Evolutionary conservation across 1,284 basidiomycete genomes (phyloP), one percentile per base, ranked within the genome.

Genomic region (Erythrobasidium hasegawianum): DNA sequence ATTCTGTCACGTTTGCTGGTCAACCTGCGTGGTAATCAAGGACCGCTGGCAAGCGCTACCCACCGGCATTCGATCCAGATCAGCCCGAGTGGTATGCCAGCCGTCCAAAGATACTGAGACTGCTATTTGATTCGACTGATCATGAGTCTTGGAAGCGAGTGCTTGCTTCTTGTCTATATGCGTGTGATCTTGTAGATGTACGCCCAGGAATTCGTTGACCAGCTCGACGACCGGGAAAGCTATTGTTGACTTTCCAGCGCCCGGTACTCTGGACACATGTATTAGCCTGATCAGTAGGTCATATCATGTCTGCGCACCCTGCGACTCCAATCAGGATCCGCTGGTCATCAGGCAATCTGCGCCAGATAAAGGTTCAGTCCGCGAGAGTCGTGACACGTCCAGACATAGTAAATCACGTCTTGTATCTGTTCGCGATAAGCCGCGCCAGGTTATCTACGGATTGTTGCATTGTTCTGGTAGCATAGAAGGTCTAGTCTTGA

Each of bases 161-260:
- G 50, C 27, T 22, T 47, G 58, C 11, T 10, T 53, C 38, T 14
- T 62, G 24, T 59, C 49, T 26, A 47, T 49, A 43, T 64, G 54
- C 52, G 33, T 54, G 55, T 60, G n/a, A 64, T 11, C 13, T 67
- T 53, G 10, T 62, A 53, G 4, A 50, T 52, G 29, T 53, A 43
- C 57, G 9, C 69, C 67, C 26, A 76, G 77, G 58, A 79, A 66
- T 5, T 71, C 58, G 71, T 87, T 86, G 66, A 81, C 76, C 43
- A 81, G 76, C 7, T 80, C 72, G 2, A 84, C 81, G 18, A 93
- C 76, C 9, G 81, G 78, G 39, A 78, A 76, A 1, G 88, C 83
- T 20, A 93, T 81, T 0, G 86, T 83, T 0, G 88, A 86, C 79
- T 94, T 94, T 10, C 90, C 90, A 0, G 88, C 88, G 0, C 87